Percentiles rank a stretch among this genome's conserved stretches.
These are phyloP conservation scores for Ophiostoma sp. DNA, from an alignment of 2,329 filamentous ascomycete genomes.

Conservation along the genomic window DNA sequence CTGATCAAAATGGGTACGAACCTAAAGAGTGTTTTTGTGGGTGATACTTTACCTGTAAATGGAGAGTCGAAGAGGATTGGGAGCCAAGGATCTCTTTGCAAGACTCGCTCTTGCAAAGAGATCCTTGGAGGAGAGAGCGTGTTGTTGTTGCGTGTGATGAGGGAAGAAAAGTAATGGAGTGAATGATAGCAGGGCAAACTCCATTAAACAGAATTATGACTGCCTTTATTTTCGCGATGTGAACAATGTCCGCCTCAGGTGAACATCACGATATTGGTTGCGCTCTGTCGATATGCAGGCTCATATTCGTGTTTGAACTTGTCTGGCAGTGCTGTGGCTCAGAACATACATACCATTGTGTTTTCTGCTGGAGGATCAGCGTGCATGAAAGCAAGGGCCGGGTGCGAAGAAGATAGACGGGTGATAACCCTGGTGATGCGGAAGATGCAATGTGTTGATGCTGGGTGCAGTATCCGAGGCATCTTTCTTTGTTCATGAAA, in stretches of 20 bases:
- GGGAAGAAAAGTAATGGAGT: neutral
- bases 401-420: neutral
- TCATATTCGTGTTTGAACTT: neutral
- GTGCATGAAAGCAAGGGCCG: neutral
- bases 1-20: neutral
- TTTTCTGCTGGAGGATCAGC: neutral
- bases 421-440: neutral
- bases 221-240: neutral
- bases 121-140: neutral
- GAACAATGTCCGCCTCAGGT: neutral
- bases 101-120: neutral
- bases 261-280: neutral
- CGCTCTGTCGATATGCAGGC: neutral
- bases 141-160: neutral
- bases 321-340: neutral
- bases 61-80: neutral
- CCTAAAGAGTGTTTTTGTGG: neutral
- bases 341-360: neutral
- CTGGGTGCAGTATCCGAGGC: neutral
- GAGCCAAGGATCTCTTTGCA: neutral
- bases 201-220: neutral
- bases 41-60: conserved; percentile 2
- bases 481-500: neutral
- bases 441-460: neutral
- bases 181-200: neutral